Percentiles rank a stretch among this genome's conserved stretches.
Conservation (phyloP, 164 flowering plant species). For the Santalum album region DNA sequence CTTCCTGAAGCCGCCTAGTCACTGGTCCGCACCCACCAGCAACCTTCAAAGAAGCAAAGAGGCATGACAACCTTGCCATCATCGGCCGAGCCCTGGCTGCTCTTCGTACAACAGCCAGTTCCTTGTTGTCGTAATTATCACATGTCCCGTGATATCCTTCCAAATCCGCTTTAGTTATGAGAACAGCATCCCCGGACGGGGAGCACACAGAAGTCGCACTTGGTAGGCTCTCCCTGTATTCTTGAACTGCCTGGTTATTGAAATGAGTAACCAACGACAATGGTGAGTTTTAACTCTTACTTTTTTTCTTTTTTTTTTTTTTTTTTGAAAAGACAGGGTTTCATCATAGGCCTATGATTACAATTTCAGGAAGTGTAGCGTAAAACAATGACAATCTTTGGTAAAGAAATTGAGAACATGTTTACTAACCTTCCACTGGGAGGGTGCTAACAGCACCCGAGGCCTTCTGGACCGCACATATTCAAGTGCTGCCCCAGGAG, state of each 20-base stretch:
- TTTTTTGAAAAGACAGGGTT: too few relatives aligned
- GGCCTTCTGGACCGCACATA: slow-evolving; percentile 73
- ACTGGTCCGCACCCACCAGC: slow-evolving; percentile 34
- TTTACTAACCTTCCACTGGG: slow-evolving; percentile 58
- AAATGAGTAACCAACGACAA: neutral
- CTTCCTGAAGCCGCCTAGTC: slow-evolving; percentile 30
- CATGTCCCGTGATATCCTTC: slow-evolving; percentile 49
- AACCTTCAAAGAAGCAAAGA: slow-evolving; percentile 48
- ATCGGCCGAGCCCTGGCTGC: slow-evolving; percentile 30
- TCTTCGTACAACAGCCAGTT: slow-evolving; percentile 18
- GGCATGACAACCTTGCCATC: slow-evolving; percentile 59
- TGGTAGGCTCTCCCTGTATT: slow-evolving; percentile 27
- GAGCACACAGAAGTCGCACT: slow-evolving; percentile 10
- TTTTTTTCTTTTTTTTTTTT: too few relatives aligned
- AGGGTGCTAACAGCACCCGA: slow-evolving; percentile 60
- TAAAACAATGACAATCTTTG: too few relatives aligned
- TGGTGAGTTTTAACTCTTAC: too few relatives aligned
- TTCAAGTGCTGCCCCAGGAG: slow-evolving; percentile 60
- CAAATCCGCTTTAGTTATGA: slow-evolving; percentile 67
- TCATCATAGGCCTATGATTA: too few relatives aligned
- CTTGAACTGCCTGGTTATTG: slow-evolving; percentile 66
- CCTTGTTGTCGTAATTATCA: slow-evolving; percentile 19
- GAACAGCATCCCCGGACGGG: slow-evolving; percentile 50
- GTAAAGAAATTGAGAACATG: neutral
- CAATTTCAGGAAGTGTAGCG: too few relatives aligned